Percentiles rank a stretch among this genome's conserved stretches.
Evolutionary conservation across 495 filamentous ascomycete genomes (phyloP).

Genomic region (Sphaerosporella brunnea): DNA sequence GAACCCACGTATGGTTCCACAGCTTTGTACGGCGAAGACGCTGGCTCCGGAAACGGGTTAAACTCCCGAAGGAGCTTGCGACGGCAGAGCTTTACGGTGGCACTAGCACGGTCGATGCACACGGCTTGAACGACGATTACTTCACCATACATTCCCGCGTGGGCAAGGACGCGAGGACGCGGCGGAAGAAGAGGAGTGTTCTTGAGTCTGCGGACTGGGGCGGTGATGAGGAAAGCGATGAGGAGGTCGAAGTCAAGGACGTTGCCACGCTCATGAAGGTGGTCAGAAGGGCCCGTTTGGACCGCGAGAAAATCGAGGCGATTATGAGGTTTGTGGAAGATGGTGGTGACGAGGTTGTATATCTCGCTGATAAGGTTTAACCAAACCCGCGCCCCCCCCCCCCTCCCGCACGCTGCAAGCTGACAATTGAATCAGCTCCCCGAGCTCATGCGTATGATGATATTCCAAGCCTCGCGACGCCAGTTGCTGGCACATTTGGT

Average conservation of each 20-base stretch:
- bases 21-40: conserved; percentile 76
- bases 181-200: conserved; percentile 12
- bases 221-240: conserved; percentile 13
- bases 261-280: conserved; percentile 45
- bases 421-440: too few species aligned
- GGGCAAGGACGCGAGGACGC: conserved; percentile 7
- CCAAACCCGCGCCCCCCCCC: too few species aligned
- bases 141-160: conserved; percentile 53
- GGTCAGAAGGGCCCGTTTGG: conserved; percentile 52
- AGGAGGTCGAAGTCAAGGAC: conserved; percentile 36
- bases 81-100: not conserved
- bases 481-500: conserved; percentile 54
- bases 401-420: too few species aligned
- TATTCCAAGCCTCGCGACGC: conserved; percentile 76
- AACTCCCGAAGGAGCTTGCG: conserved; percentile 28
- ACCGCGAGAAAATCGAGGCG: conserved; percentile 74
- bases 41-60: conserved; percentile 74
- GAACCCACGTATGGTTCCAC: conserved; percentile 75
- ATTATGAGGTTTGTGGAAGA: conserved; percentile 63
- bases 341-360: conserved; percentile 59
- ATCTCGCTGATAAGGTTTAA: conserved; percentile 46
- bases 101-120: conserved; percentile 27
- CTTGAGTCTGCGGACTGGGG: conserved; percentile 16
- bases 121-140: conserved; percentile 64
- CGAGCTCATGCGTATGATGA: conserved; percentile 64